Base-by-base conservation (phyloP, 768 basidiomycete species). In the Boletus vinaceobasis region DNA sequence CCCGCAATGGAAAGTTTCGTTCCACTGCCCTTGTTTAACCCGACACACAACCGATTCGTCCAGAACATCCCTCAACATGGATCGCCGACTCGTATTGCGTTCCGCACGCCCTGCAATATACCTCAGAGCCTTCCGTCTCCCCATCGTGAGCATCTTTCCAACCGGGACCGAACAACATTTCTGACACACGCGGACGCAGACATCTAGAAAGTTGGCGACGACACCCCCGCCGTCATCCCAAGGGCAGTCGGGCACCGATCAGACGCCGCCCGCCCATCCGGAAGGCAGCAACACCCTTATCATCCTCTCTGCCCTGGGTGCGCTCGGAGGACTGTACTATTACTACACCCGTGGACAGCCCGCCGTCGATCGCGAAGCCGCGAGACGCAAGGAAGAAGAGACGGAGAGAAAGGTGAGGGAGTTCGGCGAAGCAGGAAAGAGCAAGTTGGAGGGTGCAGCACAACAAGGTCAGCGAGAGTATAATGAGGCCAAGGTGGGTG, bases 251-350 rank as follows among this genome's bases (percentile, higher is more conserved):
- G 26, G 42, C 9, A 8, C 49, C 5, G 19, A 49, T 19, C 50
- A 50, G 42, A 47, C 48, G 23, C 31, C 51, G 6, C 43, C 45
- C 7, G 21, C 50, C 36, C 50, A 15, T 13, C 53, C 55, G 0
- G 60, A 64, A 23, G 59, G 65, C 29, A 66, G 51, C 57, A 71
- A 66, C 48, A 61, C 61, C 17, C 37, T 70, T 40, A 65, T 75
- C 48, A 31, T 66, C 37, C 63, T 73, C 39, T 62, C 71, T 17
- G 69, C 70, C 13, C 54, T 64, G 33, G 73, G 64, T 7, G 72
- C 69, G 2, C 64, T 73, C 45, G 76, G 69, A 4, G 74, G 65
- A 13, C 56, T 71, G 36, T 76, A 74, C 59, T 71, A 72, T 50
- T 77, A 74, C 59, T 74, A 72, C 63, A 59, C 63, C n/a, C 64